Evolutionary conservation across 108 stramenopile genomes (phyloP), one percentile per base, ranked within the genome.

Genomic region (Pelagomonas calceolata): DNA sequence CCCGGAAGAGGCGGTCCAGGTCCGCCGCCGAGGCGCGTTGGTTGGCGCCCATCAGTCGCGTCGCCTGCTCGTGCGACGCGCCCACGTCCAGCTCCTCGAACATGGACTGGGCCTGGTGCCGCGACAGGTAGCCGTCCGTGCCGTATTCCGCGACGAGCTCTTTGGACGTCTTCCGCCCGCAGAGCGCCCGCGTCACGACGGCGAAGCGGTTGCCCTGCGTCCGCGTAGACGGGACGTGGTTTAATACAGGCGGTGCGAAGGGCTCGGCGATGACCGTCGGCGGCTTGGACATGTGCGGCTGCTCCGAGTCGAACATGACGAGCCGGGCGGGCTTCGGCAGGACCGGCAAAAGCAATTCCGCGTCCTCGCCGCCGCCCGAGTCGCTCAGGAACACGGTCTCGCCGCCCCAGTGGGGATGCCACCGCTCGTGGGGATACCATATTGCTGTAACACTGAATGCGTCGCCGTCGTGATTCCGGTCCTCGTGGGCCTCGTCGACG

Each of bases 241-340:
- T 10, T 5, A 12, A 10, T 12, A 43, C 12, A 5, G 39, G 39
- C 21, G 51, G 51, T 26, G 51, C 51, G 26, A 60, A 60, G 51
- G 51, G 51, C 51, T 60, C 51, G 51, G 51, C 51, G 51, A 60
- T 60, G 51, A 60, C 51, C 51, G 51, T 60, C 7, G 51, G 21
- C 14, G 51, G 51, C 51, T 60, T 4, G 51, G 51, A 17, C 51
- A 60, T 60, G 51, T 60, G 51, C 21, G 51, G 10, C 21, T 26
- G 18, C 51, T 16, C 26, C 7, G 7, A 9, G 51, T 60, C 51
- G 51, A 60, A 60, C 21, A 60, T 17, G 51, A 60, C 21, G 21
- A 60, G 4, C 21, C 51, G 51, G 21, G 21, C 21, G 21, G 51
- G 51, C 51, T 60, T 60, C 21, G 51, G 51, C 21, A 60, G 51